Evolutionary conservation across 2,329 filamentous ascomycete genomes (phyloP).

Genomic region (Alternaria viburni): DNA sequence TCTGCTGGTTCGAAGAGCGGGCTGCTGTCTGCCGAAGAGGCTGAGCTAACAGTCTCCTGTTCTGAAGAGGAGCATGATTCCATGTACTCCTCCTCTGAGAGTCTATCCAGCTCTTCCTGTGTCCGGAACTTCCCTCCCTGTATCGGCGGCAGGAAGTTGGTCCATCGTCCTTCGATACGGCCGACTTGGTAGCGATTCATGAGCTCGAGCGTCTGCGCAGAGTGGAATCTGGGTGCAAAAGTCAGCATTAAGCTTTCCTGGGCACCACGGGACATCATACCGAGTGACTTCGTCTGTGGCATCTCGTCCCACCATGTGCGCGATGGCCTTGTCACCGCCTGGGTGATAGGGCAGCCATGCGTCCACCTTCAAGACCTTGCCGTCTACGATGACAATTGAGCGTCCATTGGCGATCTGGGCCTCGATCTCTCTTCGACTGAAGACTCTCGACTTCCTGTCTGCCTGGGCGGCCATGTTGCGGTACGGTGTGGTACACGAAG

Average conservation of each 20-base stretch:
- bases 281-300: slow-evolving; percentile 92
- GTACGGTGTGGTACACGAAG: background rate
- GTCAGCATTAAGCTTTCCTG: slow-evolving; percentile 4
- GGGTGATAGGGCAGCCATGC: slow-evolving; percentile 89
- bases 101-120: slow-evolving; percentile 48
- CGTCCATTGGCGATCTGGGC: slow-evolving; percentile 81
- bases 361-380: slow-evolving; percentile 84
- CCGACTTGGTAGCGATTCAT: slow-evolving; percentile 89
- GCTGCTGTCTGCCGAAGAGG: slow-evolving; percentile 63
- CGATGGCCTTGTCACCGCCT: slow-evolving; percentile 87
- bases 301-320: slow-evolving; percentile 92
- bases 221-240: slow-evolving; percentile 72
- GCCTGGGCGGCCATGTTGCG: slow-evolving; percentile 32
- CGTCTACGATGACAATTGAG: slow-evolving; percentile 80
- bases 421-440: slow-evolving; percentile 74
- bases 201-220: slow-evolving; percentile 71
- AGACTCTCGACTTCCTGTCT: slow-evolving; percentile 55
- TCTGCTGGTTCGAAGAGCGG: slow-evolving; percentile 65
- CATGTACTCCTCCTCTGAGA: slow-evolving; percentile 45
- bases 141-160: slow-evolving; percentile 88
- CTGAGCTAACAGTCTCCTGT: slow-evolving; percentile 33
- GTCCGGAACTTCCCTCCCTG: slow-evolving; percentile 81
- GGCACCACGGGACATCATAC: slow-evolving; percentile 59
- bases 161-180: slow-evolving; percentile 78
- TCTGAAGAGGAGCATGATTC: slow-evolving; percentile 28